These are phyloP conservation scores for Ochetophila trinervis DNA, from an alignment of 306 rosid genomes.

Conservation along the genomic window DNA sequence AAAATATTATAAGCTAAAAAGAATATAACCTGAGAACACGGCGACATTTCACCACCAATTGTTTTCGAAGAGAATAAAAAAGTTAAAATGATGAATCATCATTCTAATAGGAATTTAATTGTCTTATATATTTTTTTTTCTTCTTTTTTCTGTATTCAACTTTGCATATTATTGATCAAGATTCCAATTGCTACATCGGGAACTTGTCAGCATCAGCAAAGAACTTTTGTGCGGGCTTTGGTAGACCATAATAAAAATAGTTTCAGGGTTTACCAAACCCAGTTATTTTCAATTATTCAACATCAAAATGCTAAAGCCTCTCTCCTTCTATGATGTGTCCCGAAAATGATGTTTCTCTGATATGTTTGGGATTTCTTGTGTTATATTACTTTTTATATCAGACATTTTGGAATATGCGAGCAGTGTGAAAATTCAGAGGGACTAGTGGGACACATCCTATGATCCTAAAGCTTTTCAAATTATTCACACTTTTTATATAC, in stretches of 20 bases:
- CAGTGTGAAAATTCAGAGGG: too few relatives aligned
- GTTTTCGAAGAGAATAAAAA: too few relatives aligned
- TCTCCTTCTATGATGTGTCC: background rate
- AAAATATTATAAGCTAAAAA: too few relatives aligned
- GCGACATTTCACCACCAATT: too few relatives aligned
- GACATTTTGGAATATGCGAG: too few relatives aligned
- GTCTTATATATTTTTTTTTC: background rate
- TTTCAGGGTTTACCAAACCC: conserved; percentile 23
- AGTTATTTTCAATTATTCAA: conserved; percentile 28
- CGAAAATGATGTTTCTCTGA: conserved; percentile 8
- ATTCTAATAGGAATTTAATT: conserved; percentile 7
- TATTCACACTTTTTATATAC: too few relatives aligned
- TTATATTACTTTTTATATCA: background rate
- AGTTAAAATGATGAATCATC: conserved; percentile 25
- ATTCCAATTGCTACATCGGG: conserved; percentile 27
- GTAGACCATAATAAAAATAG: conserved; percentile 25
- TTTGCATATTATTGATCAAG: conserved; percentile 24
- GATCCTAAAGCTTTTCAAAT: too few relatives aligned
- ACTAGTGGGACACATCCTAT: too few relatives aligned
- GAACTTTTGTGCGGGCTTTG: conserved; percentile 9
- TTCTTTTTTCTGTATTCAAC: conserved; percentile 23
- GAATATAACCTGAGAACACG: conserved; percentile 29
- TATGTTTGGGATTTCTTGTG: background rate
- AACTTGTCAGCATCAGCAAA: conserved; percentile 31
- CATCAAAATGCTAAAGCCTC: conserved; percentile 1